phyloP scores from a whole-genome alignment of 306 rosid species.

The Geum urbanum region DNA sequence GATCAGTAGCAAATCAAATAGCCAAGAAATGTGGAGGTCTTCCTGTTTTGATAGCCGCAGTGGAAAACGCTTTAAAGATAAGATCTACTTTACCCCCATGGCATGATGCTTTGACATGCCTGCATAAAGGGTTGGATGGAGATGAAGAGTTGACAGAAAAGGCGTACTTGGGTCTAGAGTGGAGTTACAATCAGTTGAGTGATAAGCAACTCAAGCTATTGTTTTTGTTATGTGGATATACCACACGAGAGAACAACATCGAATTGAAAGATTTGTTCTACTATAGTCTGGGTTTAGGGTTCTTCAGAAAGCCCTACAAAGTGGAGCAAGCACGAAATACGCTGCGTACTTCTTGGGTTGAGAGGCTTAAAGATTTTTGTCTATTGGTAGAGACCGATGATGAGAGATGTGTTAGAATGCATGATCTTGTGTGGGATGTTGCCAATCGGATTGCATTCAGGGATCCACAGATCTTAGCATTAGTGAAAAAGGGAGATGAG shows the following conservation, averaged over 20 bases:
- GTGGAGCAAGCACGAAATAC: not conserved
- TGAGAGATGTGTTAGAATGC: not conserved
- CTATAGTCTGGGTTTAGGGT: slow-evolving; percentile 21
- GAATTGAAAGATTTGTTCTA: slow-evolving; percentile 29
- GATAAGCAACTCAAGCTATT: slow-evolving; percentile 1
- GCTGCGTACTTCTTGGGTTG: not conserved
- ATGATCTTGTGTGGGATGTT: slow-evolving; percentile 22
- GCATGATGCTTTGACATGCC: not conserved
- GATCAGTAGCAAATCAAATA: not conserved
- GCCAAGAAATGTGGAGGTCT: not conserved
- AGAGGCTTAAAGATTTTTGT: slow-evolving; percentile 12
- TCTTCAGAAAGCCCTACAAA: not conserved
- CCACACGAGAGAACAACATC: not conserved
- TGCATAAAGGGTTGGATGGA: not conserved
- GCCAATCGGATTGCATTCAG: slow-evolving; percentile 17
- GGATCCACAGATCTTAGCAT: not conserved
- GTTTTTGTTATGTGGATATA: slow-evolving; percentile 25
- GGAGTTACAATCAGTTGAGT: slow-evolving; percentile 24
- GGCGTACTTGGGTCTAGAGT: slow-evolving; percentile 6
- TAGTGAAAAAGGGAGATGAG: not conserved
- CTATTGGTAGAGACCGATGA: not conserved
- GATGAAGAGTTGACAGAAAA: not conserved
- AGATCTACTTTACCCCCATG: not conserved
- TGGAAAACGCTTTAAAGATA: not conserved
- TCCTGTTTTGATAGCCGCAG: not conserved